Percentiles rank a stretch among this genome's conserved stretches.
Evolutionary conservation across 495 filamentous ascomycete species (phyloP).

Genomic region (Chaetomium tenue): DNA sequence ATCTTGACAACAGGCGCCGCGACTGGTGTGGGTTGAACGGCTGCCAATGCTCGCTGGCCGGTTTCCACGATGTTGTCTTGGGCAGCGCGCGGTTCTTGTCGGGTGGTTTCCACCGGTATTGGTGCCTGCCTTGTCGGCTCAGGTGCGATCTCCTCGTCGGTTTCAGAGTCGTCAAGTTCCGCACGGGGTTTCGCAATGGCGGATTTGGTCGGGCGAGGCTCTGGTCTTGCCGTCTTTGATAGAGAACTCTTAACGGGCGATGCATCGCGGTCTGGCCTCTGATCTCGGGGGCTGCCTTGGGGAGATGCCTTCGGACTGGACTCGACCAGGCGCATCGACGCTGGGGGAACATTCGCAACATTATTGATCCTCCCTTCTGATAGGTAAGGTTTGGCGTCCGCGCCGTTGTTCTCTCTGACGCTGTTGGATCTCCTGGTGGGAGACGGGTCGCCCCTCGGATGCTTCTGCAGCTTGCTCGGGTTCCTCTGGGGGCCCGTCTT

Average conservation of each 20-base stretch:
- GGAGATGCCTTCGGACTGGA: slow-evolving; percentile 49
- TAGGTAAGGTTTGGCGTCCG: slow-evolving; percentile 35
- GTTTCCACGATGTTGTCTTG: slow-evolving; percentile 37
- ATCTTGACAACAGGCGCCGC: slow-evolving; percentile 18
- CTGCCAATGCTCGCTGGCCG: slow-evolving; percentile 26
- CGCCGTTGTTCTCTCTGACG: slow-evolving; percentile 29
- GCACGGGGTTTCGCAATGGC: slow-evolving; percentile 50
- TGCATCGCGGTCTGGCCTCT: slow-evolving; percentile 26
- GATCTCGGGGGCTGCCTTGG: slow-evolving; percentile 40
- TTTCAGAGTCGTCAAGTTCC: slow-evolving; percentile 49
- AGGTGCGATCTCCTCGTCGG: slow-evolving; percentile 39
- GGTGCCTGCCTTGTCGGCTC: slow-evolving; percentile 30
- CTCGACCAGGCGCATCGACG: slow-evolving; percentile 62
- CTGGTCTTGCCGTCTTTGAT: slow-evolving; percentile 35
- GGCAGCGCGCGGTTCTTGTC: background rate
- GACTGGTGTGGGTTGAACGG: slow-evolving; percentile 27
- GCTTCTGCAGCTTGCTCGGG: slow-evolving; percentile 74
- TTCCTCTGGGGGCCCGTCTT: slow-evolving; percentile 53
- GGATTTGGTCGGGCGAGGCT: slow-evolving; percentile 50
- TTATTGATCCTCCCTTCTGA: slow-evolving; percentile 44
- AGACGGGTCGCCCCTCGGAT: slow-evolving; percentile 53
- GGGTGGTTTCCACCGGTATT: slow-evolving; percentile 13
- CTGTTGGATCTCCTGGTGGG: slow-evolving; percentile 46
- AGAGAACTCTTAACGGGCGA: slow-evolving; percentile 32
- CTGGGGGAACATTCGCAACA: slow-evolving; percentile 46